These are phyloP conservation scores for Gentiana dahurica DNA, from an alignment of 257 asterid genomes.

Conservation along the genomic window DNA sequence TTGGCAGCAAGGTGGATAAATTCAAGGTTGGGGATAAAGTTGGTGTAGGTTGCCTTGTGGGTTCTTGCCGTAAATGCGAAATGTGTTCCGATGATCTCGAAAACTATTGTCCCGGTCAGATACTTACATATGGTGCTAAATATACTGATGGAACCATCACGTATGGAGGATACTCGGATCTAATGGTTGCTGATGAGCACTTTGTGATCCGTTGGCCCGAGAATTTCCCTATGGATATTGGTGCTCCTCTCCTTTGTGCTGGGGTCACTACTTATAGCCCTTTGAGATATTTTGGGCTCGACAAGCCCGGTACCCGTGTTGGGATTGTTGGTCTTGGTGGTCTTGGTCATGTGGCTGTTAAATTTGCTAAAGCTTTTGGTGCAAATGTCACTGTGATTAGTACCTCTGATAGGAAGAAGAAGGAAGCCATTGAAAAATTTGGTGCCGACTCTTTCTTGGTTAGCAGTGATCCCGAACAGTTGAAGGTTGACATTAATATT, in stretches of 20 bases:
- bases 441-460: constrained; percentile 45
- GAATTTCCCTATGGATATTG: constrained; percentile 32
- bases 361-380: constrained; percentile 55
- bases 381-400: constrained; percentile 42
- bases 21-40: constrained; percentile 11
- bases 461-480: constrained; percentile 28
- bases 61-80: constrained; percentile 3
- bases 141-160: constrained; percentile 34
- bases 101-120: constrained; percentile 30
- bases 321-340: constrained; percentile 55
- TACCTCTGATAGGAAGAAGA: constrained; percentile 30
- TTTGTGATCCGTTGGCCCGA: constrained; percentile 46
- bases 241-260: constrained; percentile 52
- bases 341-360: constrained; percentile 45
- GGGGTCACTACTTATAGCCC: constrained; percentile 60
- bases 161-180: constrained; percentile 46
- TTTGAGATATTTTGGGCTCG: constrained; percentile 35
- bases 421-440: constrained; percentile 31
- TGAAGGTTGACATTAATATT: constrained; percentile 27
- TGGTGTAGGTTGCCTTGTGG: constrained; percentile 11
- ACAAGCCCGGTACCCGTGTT: constrained; percentile 35
- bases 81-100: constrained; percentile 3
- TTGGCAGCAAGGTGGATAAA: constrained; percentile 4
- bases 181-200: constrained; percentile 47
- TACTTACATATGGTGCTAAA: constrained; percentile 22